Percentiles rank a stretch among this genome's conserved stretches.
phyloP scores from a whole-genome alignment of 1,284 basidiomycete species.

The Irpex sp. region DNA sequence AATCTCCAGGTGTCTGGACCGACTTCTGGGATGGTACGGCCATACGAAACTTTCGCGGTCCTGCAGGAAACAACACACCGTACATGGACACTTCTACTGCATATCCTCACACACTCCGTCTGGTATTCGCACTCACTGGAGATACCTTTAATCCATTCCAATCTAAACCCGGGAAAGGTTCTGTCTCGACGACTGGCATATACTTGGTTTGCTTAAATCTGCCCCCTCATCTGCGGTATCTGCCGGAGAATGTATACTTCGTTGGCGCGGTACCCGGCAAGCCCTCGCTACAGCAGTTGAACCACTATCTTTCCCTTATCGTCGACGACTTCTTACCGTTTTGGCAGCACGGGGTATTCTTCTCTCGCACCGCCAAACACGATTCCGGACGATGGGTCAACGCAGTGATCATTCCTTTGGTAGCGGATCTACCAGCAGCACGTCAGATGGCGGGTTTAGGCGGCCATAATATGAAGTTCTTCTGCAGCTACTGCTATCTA shows the following conservation, averaged over 20 bases:
- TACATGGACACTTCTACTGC: background rate
- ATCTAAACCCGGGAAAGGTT: background rate
- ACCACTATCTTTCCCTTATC: conserved; percentile 29
- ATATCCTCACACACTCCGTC: background rate
- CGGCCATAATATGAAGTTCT: conserved; percentile 17
- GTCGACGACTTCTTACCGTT: conserved; percentile 27
- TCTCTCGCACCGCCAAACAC: conserved; percentile 22
- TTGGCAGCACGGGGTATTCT: conserved; percentile 28
- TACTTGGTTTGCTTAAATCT: conserved; percentile 22
- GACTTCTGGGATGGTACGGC: background rate
- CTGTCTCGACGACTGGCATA: conserved; percentile 1
- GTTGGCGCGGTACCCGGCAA: conserved; percentile 32
- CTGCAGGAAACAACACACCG: background rate
- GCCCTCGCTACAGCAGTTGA: conserved; percentile 27
- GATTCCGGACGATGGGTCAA: conserved; percentile 21
- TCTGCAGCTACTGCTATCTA: conserved; percentile 30
- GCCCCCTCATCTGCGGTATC: conserved; percentile 21
- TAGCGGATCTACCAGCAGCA: conserved; percentile 32
- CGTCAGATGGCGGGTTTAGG: conserved; percentile 30
- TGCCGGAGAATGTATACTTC: conserved; percentile 24
- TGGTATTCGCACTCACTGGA: conserved; percentile 1
- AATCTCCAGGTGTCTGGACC: background rate
- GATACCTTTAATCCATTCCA: conserved; percentile 8
- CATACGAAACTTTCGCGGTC: background rate
- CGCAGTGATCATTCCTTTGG: conserved; percentile 20